Conservation (phyloP, 2,329 filamentous ascomycete species). For the Bertia moriformis region DNA sequence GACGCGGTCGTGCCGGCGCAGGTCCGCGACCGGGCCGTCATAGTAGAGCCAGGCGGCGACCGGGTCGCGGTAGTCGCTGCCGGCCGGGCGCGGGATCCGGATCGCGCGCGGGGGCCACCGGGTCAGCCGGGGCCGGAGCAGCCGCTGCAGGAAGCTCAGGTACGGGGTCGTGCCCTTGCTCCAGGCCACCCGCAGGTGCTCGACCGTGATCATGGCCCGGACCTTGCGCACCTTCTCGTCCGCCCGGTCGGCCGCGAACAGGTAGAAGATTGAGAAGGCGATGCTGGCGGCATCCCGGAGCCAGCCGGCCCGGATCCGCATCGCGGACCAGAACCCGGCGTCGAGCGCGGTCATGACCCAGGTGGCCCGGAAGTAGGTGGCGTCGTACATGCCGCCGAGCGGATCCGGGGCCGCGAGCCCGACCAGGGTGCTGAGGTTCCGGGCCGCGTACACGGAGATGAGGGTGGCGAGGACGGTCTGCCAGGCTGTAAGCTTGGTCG, state of each 20-base stretch:
- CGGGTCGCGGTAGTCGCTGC: constrained; percentile 71
- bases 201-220: constrained; percentile 69
- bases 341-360: constrained; percentile 93
- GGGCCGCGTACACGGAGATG: constrained; percentile 76
- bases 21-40: constrained; percentile 67
- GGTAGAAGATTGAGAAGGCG: constrained; percentile 76
- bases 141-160: constrained; percentile 53
- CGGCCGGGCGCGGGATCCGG: constrained; percentile 65
- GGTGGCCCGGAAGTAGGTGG: constrained; percentile 86
- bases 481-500: constrained; percentile 67
- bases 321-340: constrained; percentile 95
- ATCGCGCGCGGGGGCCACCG: constrained; percentile 70
- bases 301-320: constrained; percentile 72
- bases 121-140: constrained; percentile 67
- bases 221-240: constrained; percentile 95
- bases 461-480: constrained; percentile 77
- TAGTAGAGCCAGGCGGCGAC: constrained; percentile 87
- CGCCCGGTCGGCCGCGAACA: constrained; percentile 82
- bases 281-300: constrained; percentile 70
- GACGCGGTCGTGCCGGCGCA: constrained; percentile 63
- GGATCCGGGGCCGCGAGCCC: constrained; percentile 87
- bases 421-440: constrained; percentile 86
- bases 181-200: constrained; percentile 86
- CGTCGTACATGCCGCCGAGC: constrained; percentile 81
- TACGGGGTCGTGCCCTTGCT: constrained; percentile 89